These are phyloP conservation scores for Dinochytrium kinnereticum DNA, from an alignment of 371 early-diverging fungal species.

Conservation along the genomic window DNA sequence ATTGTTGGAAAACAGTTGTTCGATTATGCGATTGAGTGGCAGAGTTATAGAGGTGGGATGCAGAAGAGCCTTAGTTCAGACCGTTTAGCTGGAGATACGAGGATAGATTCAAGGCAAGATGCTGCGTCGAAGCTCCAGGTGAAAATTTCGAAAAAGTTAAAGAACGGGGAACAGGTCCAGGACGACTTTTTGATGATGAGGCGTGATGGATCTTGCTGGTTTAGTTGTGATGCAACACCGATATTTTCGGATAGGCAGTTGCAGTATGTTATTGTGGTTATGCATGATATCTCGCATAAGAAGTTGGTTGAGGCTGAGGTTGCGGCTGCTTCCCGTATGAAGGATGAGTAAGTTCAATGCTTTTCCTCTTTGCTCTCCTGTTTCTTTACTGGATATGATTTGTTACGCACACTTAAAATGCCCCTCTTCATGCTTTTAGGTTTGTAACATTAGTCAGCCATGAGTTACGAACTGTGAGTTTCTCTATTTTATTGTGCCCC, in stretches of 20 bases:
- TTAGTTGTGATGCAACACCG: constrained; percentile 2
- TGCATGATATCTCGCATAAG: constrained; percentile 11
- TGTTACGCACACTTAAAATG: no score
- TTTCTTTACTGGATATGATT: background rate
- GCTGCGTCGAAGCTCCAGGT: background rate
- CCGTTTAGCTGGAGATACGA: background rate
- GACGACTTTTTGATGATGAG: constrained; percentile 2
- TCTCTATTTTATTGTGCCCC: background rate
- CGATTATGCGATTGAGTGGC: background rate
- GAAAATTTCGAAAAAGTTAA: background rate
- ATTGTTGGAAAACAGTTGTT: background rate
- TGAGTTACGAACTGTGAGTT: background rate
- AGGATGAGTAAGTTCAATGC: constrained; percentile 8
- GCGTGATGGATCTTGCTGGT: background rate
- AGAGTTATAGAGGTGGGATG: background rate
- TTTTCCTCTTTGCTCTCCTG: no score
- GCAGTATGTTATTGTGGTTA: background rate
- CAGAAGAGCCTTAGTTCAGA: background rate
- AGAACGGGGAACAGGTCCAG: background rate
- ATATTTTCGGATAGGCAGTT: background rate
- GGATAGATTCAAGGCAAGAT: no score
- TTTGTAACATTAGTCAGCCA: constrained; percentile 7
- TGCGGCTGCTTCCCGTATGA: background rate
- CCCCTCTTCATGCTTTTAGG: no score
- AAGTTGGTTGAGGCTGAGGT: constrained; percentile 1